These are phyloP conservation scores for Quillaja saponaria DNA, from an alignment of 306 rosid species.

Conservation along the genomic window DNA sequence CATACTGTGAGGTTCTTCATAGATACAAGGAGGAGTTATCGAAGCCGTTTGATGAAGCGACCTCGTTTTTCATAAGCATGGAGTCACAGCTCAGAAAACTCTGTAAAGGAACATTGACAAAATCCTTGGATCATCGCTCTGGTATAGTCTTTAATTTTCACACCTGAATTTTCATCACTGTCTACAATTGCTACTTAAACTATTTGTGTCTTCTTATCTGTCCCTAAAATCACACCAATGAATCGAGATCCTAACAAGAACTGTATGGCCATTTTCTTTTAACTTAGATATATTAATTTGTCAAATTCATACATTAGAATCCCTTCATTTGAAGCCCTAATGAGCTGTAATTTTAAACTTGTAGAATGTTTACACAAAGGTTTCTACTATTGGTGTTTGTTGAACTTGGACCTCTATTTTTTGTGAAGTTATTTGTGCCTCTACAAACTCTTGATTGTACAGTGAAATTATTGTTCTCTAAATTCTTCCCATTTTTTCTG, in stretches of 20 bases:
- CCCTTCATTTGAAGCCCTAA: background rate
- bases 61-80: constrained; percentile 56
- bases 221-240: background rate
- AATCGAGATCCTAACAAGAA: background rate
- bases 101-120: constrained; percentile 55
- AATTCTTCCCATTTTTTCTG: no score
- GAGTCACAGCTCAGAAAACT: constrained; percentile 67
- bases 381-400: no score
- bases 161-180: background rate
- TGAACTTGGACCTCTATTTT: no score
- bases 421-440: no score
- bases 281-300: background rate
- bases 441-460: no score
- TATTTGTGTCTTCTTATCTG: background rate
- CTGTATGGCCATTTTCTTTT: background rate
- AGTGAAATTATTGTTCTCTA: no score
- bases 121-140: constrained; percentile 39
- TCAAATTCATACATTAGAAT: background rate
- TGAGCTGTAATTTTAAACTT: background rate
- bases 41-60: constrained; percentile 71
- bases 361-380: no score
- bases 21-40: constrained; percentile 66
- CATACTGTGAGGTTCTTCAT: constrained; percentile 64
- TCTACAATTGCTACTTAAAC: background rate
- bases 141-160: constrained; percentile 25